These are phyloP conservation scores for Candida fluviatilis DNA, from an alignment of 805 yeast genomes.

Conservation along the genomic window DNA sequence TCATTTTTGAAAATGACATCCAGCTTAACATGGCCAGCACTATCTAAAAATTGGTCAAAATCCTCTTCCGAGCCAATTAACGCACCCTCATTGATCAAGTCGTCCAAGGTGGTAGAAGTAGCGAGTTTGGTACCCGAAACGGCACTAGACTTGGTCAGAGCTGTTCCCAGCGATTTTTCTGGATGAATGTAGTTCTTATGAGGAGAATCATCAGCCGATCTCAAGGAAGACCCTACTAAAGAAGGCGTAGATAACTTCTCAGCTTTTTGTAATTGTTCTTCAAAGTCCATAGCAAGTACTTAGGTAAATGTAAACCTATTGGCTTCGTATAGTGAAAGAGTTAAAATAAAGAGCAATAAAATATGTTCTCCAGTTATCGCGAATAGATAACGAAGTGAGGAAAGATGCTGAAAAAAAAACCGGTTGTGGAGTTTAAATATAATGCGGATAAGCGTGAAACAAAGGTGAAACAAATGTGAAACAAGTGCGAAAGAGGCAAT, in stretches of 20 bases:
- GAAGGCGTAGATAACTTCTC: slow-evolving; percentile 47
- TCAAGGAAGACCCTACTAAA: slow-evolving; percentile 49
- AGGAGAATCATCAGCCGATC: slow-evolving; percentile 44
- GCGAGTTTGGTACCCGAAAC: slow-evolving; percentile 7
- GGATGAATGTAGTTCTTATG: slow-evolving; percentile 44
- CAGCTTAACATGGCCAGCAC: slow-evolving; percentile 49
- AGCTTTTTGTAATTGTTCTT: slow-evolving; percentile 50
- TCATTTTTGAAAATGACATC: slow-evolving; percentile 23
- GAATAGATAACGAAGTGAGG: neutral
- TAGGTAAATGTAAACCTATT: neutral
- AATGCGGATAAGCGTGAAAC: no score
- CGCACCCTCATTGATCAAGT: slow-evolving; percentile 44
- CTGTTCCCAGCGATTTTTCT: slow-evolving; percentile 38
- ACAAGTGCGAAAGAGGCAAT: no score
- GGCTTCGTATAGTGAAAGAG: no score
- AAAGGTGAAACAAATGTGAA: no score
- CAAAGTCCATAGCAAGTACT: slow-evolving; percentile 42
- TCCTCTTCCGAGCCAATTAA: slow-evolving; percentile 48
- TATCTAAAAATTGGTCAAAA: slow-evolving; percentile 49
- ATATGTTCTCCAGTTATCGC: no score
- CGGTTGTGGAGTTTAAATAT: no score
- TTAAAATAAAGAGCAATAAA: no score
- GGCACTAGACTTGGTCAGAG: no score
- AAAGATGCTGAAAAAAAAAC: no score
- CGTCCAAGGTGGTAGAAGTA: slow-evolving; percentile 52